Evolutionary conservation across 2,329 filamentous ascomycete genomes (phyloP), one percentile per base, ranked within the genome.

Genomic region (Aotearoamyces nothofagi): DNA sequence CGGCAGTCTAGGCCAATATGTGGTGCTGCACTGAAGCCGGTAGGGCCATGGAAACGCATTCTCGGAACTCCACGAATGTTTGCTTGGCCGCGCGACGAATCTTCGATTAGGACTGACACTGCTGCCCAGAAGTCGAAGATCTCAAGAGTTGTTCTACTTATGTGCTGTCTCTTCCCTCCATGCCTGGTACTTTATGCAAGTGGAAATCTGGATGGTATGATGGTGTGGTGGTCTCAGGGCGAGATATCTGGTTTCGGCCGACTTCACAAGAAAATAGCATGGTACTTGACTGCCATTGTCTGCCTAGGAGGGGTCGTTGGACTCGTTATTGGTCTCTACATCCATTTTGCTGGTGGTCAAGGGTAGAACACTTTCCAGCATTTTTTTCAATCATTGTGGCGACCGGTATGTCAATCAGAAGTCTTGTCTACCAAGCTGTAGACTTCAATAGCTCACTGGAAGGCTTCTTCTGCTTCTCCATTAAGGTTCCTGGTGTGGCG

Each of bases 141-240:
- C 11, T 48, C 46, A 10, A 34, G 29, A 12, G 19, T 32, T n/a
- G 36, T 39, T 3, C 30, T 49, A 4, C 19, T 27, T 17, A 8
- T 46, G 2, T 47, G 45, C 23, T 34, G 34, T 20, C 8, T 44
- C n/a, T 43, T 46, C 16, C 44, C 44, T 6, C 46, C 46, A 6
- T 25, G 42, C 9, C 31, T 48, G 8, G 20, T 46, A 3, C 29
- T 47, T 5, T 46, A 41, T 22, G 34, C 35, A 12, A 27, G 34
- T 28, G 43, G 47, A 22, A 17, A 29, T 10, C 31, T 49, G 13
- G 44, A 50, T 29, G 29, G 32, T 15, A 15, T 47, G 6, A 39
- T 49, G 17, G 9, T 27, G 5, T 46, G 39, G 40, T 40, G 33
- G 32, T 44, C 39, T 6, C 27, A 36, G 7, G 41, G 43, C 4